Evolutionary conservation across 345 rosid genomes (phyloP).

Genomic region (Salix koriyanagi): DNA sequence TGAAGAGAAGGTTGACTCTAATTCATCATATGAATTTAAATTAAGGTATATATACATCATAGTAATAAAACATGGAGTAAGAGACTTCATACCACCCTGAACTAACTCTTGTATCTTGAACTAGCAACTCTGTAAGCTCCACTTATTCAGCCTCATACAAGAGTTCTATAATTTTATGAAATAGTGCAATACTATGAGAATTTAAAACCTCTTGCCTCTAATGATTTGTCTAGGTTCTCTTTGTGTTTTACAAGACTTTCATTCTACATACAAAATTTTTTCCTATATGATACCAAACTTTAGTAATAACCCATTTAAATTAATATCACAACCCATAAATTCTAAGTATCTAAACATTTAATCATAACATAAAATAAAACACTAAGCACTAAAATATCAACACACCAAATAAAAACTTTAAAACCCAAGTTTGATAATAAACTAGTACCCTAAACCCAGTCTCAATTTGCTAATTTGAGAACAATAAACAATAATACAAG

Average conservation of each 20-base stretch:
- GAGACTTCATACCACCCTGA: conserved; percentile 62
- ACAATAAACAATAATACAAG: conserved; percentile 66
- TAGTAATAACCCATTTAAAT: background rate
- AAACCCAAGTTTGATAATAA: background rate
- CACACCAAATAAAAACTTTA: background rate
- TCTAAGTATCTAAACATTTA: background rate
- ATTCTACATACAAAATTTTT: conserved; percentile 68
- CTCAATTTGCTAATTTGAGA: conserved; percentile 77
- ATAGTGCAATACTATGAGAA: conserved; percentile 50
- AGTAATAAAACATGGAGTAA: conserved; percentile 54
- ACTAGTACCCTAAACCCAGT: conserved; percentile 58
- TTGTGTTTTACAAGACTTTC: conserved; percentile 61
- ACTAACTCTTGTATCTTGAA: conserved; percentile 29
- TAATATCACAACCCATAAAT: background rate
- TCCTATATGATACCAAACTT: background rate
- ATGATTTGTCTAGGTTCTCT: conserved; percentile 48
- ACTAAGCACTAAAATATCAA: background rate
- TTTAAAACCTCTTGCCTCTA: conserved; percentile 62
- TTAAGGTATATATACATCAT: conserved; percentile 53
- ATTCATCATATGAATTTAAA: conserved; percentile 51
- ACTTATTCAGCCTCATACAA: conserved; percentile 45
- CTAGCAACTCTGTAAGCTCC: conserved; percentile 56
- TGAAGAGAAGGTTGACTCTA: conserved; percentile 49
- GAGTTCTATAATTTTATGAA: conserved; percentile 72
- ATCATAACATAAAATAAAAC: background rate